phyloP scores from a whole-genome alignment of 768 basidiomycete genomes.

The Pulveroboletus sp. region DNA sequence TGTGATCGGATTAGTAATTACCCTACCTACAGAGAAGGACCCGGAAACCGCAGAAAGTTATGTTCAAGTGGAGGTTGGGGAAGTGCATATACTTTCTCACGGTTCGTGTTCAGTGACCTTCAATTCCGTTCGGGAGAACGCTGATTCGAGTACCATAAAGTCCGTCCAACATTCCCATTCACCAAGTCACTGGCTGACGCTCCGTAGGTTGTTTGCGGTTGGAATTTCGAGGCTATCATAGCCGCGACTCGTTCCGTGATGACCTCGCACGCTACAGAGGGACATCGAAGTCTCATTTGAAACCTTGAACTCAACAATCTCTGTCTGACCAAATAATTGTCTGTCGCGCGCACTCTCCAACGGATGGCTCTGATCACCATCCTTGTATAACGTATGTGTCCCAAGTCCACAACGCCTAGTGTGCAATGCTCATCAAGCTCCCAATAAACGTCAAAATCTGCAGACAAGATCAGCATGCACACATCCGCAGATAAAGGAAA shows the following conservation, averaged over 20 bases:
- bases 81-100: too few relatives aligned
- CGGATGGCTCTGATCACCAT: conserved; percentile 69
- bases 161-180: conserved; percentile 20
- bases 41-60: too few relatives aligned
- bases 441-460: conserved; percentile 95
- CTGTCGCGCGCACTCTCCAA: conserved; percentile 69
- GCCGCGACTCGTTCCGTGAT: conserved; percentile 39
- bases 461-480: background rate
- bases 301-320: conserved; percentile 46
- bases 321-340: conserved; percentile 63
- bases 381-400: too few relatives aligned
- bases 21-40: too few relatives aligned
- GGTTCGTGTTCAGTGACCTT: too few relatives aligned
- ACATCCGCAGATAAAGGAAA: background rate
- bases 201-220: conserved; percentile 53
- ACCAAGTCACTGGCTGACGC: conserved; percentile 20
- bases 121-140: too few relatives aligned
- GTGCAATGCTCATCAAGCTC: conserved; percentile 78
- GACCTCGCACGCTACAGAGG: conserved; percentile 35
- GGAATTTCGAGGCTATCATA: conserved; percentile 45
- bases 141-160: conserved; percentile 73
- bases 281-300: conserved; percentile 47
- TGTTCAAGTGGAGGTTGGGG: too few relatives aligned
- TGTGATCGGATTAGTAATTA: too few relatives aligned
- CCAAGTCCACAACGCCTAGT: too few relatives aligned